Base-by-base conservation (phyloP, 768 basidiomycete genomes). In the Mycena epipterygia region DNA sequence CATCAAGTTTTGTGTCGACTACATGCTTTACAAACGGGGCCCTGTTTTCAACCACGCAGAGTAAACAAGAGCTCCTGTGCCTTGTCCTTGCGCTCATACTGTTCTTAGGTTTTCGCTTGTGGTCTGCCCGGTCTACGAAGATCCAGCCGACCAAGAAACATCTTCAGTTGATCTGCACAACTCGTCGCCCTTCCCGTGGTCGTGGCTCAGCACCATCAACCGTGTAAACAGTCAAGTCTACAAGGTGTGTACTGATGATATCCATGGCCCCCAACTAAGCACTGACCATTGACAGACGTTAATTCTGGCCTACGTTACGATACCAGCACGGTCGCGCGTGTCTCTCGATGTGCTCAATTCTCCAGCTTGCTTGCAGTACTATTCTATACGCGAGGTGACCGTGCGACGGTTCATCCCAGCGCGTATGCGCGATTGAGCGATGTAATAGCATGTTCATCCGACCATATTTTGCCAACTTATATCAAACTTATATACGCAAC, bases 1-100 rank as follows among this genome's bases (percentile, higher is more conserved):
- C 1, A 91, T 98, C 85, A 99, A 99, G 80, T 99, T 99, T 81
- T 98, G 97, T 75, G 93, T 93, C 42, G 98, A 99, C 76, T 96
- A 93, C 82, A 88, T 99, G 13, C 82, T 99, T 30, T 99, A 99
- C 80, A 96, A 95, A 75, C 89, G 94, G 16, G 98, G 98, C 0
- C 96, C 97, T 3, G 95, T 97, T 1, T 99, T 99, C 80, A 84
- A 91, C 6, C 98, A 99, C 79, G 97, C 98, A 13, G 97, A 98
- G 96, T 98, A 78, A 41, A 32, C 30, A 2, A 7, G 1, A 29
- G 8, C 48, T 29, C 21, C n/a, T 41, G 8, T 49, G 16, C 19
- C 14, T 53, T 16, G 59, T 35, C 61, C 60, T 23, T 29, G 5
- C n/a, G n/a, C 53, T 65, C 35, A 56, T 52, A 32, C 44, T 33